Conservation (phyloP, 75 land plant genomes). For the Sequoia sempervirens region DNA sequence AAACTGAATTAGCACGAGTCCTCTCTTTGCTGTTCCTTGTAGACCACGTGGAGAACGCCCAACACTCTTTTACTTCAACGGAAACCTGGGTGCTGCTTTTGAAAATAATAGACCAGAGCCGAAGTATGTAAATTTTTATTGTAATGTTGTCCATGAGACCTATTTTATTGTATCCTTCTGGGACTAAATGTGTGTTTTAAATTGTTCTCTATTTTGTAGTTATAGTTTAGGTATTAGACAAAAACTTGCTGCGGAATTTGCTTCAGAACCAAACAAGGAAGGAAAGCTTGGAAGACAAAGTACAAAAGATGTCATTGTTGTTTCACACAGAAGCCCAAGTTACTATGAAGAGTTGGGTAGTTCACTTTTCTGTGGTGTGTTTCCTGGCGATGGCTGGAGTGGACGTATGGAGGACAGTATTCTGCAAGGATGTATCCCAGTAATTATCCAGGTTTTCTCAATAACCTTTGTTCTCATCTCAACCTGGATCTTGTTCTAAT, state of each 20-base stretch:
- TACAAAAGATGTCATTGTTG: slow-evolving; percentile 65
- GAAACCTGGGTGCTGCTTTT: slow-evolving; percentile 81
- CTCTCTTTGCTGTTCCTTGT: slow-evolving; percentile 11
- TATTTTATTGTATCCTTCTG: background rate
- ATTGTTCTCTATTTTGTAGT: slow-evolving; percentile 28
- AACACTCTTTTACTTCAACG: slow-evolving; percentile 87
- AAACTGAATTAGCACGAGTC: background rate
- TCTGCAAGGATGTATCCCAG: slow-evolving; percentile 89
- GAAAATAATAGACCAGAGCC: slow-evolving; percentile 72
- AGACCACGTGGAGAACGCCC: slow-evolving; percentile 57
- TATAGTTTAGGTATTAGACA: slow-evolving; percentile 97
- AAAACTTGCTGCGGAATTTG: slow-evolving; percentile 81
- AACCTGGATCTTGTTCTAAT: background rate
- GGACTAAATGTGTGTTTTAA: slow-evolving; percentile 3
- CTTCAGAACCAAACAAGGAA: slow-evolving; percentile 76
- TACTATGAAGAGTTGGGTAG: slow-evolving; percentile 57
- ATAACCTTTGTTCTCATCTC: background rate
- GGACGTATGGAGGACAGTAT: slow-evolving; percentile 93
- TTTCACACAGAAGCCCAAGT: slow-evolving; percentile 43
- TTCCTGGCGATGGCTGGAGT: slow-evolving; percentile 99
- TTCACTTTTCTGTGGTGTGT: slow-evolving; percentile 89
- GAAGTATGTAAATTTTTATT: slow-evolving; percentile 39
- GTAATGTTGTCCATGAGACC: background rate
- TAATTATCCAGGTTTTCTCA: slow-evolving; percentile 73
- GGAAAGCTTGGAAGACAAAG: slow-evolving; percentile 82